Evolutionary conservation across 805 yeast species (phyloP).

Genomic region (Wickerhamomyces silvicola): DNA sequence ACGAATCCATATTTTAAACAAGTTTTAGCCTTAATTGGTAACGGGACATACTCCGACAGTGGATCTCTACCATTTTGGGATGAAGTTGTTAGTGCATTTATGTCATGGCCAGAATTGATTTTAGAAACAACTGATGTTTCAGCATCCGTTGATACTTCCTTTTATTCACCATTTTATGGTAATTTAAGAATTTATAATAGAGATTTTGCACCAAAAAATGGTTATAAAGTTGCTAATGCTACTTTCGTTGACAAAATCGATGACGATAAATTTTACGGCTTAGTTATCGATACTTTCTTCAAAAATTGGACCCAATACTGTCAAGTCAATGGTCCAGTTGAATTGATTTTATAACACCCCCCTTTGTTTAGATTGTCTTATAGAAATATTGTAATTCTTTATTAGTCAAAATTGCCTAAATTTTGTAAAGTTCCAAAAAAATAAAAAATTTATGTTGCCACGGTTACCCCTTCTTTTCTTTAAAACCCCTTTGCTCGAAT

Average conservation of each 20-base stretch:
- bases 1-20: conserved; percentile 24
- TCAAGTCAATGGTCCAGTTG: conserved; percentile 12
- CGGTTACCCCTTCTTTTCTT: too few species aligned
- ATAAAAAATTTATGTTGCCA: too few species aligned
- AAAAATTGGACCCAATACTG: conserved; percentile 34
- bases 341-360: conserved; percentile 6
- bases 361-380: too few species aligned
- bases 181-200: conserved; percentile 31
- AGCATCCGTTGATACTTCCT: conserved; percentile 34
- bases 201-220: conserved; percentile 30
- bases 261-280: conserved; percentile 25
- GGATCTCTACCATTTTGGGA: conserved; percentile 38
- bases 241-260: conserved; percentile 29
- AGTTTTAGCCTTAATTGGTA: conserved; percentile 26
- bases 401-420: too few species aligned
- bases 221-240: conserved; percentile 30
- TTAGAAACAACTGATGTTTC: conserved; percentile 24
- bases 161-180: conserved; percentile 37
- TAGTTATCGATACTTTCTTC: conserved; percentile 27
- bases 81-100: conserved; percentile 32
- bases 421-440: too few species aligned
- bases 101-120: conserved; percentile 32
- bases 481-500: too few species aligned
- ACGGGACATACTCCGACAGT: conserved; percentile 29
- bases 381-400: too few species aligned